A percentile compares a stretch with the other conserved stretches of the same genome.
Conservation (phyloP, 768 basidiomycete genomes). For the Psilocybe cyanescens region DNA sequence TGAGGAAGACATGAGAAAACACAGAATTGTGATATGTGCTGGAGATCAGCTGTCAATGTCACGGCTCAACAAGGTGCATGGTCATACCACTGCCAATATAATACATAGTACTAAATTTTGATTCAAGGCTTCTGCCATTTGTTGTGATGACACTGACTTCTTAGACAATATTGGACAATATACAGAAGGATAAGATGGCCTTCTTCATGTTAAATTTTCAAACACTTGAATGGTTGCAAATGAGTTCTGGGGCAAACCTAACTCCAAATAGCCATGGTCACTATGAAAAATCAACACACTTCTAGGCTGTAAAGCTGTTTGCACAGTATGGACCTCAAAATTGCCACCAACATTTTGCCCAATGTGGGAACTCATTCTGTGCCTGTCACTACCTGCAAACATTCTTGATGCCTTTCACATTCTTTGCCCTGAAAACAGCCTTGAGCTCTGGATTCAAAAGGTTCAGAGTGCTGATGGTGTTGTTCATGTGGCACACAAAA, state of each 20-base stretch:
- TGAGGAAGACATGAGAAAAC: conserved; percentile 17
- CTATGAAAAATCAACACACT: conserved; percentile 22
- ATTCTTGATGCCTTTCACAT: conserved; percentile 22
- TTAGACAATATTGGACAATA: conserved; percentile 20
- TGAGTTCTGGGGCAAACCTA: conserved; percentile 32
- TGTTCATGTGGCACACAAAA: conserved; percentile 3
- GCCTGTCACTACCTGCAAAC: conserved; percentile 17
- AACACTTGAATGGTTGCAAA: conserved; percentile 23
- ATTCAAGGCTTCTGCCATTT: conserved; percentile 20
- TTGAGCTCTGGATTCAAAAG: conserved; percentile 14
- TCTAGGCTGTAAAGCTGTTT: conserved; percentile 14
- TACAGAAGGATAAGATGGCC: conserved; percentile 23
- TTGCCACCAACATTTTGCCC: conserved; percentile 17
- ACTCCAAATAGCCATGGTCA: conserved; percentile 22
- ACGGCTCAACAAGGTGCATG: conserved; percentile 17
- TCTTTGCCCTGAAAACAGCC: neutral
- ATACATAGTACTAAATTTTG: neutral
- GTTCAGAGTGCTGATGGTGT: conserved; percentile 13
- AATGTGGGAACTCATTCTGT: conserved; percentile 18
- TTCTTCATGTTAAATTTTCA: conserved; percentile 30
- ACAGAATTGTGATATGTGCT: conserved; percentile 21
- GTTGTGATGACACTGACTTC: conserved; percentile 22
- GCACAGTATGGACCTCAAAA: conserved; percentile 19
- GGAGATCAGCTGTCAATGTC: conserved; percentile 19
- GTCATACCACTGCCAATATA: neutral